phyloP scores from a whole-genome alignment of 257 asterid species.

The Agastache rugosa region DNA sequence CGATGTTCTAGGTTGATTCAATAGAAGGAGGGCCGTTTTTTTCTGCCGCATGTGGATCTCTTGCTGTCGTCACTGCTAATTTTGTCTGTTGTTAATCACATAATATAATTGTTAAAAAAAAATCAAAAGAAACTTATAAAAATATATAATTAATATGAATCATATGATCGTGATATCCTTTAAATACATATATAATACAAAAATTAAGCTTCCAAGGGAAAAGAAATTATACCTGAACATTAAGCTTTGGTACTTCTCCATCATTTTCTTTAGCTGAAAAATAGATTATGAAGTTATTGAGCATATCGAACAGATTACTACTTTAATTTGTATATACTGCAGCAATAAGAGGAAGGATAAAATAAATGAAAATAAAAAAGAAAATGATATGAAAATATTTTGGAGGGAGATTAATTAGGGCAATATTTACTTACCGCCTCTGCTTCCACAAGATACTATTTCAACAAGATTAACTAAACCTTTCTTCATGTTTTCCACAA shows the following conservation, averaged over 20 bases:
- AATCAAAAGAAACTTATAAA: neutral
- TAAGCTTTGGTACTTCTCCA: constrained; percentile 22
- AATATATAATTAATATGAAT: too few relatives aligned
- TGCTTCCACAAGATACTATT: constrained; percentile 34
- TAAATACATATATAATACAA: neutral
- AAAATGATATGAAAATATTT: neutral
- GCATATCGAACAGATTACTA: neutral
- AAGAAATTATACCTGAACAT: constrained; percentile 20
- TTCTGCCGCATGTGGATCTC: neutral
- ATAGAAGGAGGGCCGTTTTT: constrained; percentile 14
- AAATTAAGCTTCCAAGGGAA: too few relatives aligned
- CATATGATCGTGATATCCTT: neutral
- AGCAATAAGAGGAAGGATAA: neutral
- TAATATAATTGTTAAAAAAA: neutral
- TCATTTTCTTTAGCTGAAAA: constrained; percentile 25
- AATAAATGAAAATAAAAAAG: neutral
- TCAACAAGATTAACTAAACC: constrained; percentile 28
- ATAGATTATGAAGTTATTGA: neutral
- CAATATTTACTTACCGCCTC: constrained; percentile 14
- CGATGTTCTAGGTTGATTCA: constrained; percentile 3
- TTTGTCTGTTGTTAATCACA: constrained; percentile 29
- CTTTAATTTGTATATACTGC: neutral
- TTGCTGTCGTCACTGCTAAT: constrained; percentile 13
- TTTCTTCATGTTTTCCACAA: constrained; percentile 31
- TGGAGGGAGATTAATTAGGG: neutral